These are phyloP conservation scores for Plantago rigida DNA, from an alignment of 305 asterid species.

Conservation along the genomic window DNA sequence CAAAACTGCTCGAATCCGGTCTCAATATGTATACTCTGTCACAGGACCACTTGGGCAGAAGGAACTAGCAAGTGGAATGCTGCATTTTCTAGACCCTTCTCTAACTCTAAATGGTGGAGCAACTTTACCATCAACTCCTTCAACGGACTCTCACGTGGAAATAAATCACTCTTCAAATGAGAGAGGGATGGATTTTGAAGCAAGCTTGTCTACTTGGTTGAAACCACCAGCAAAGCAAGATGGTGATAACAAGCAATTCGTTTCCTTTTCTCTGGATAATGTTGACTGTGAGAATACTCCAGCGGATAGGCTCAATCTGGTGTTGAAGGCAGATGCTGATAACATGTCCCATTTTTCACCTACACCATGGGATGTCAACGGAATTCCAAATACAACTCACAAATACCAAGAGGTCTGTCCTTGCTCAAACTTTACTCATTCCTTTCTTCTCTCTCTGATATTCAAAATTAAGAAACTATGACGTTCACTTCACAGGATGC, in stretches of 20 bases:
- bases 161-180: conserved; percentile 21
- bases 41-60: conserved; percentile 36
- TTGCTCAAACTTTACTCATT: conserved; percentile 3
- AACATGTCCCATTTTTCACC: conserved; percentile 55
- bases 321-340: conserved; percentile 84
- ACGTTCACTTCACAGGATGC: conserved; percentile 55
- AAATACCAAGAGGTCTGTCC: conserved; percentile 78
- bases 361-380: conserved; percentile 88
- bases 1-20: conserved; percentile 42
- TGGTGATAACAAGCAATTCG: conserved; percentile 24
- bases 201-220: conserved; percentile 54
- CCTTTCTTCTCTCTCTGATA: conserved; percentile 1
- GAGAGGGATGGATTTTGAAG: conserved; percentile 37
- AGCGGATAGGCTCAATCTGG: conserved; percentile 74
- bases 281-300: conserved; percentile 32
- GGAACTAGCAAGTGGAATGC: conserved; percentile 30
- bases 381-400: conserved; percentile 85
- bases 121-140: conserved; percentile 13
- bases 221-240: conserved; percentile 37
- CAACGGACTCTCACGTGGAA: conserved; percentile 20
- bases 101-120: conserved; percentile 29
- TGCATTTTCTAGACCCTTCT: conserved; percentile 28
- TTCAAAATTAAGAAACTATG: background rate
- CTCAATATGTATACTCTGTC: conserved; percentile 56
- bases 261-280: conserved; percentile 25